Percentiles rank a stretch among this genome's conserved stretches.
phyloP scores from a whole-genome alignment of 805 yeast species.

The Pichia deserticola region DNA sequence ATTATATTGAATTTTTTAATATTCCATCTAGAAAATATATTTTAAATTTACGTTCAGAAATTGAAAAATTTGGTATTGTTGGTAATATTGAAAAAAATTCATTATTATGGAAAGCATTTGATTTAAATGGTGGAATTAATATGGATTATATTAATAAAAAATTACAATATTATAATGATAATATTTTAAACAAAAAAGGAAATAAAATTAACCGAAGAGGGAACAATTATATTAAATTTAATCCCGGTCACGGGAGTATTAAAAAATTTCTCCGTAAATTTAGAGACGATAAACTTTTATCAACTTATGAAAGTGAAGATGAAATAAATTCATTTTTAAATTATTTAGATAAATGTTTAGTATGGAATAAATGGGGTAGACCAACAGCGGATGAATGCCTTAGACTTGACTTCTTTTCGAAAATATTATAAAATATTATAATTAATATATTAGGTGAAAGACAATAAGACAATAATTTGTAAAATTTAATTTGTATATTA shows the following conservation, averaged over 20 bases:
- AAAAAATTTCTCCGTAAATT: conserved; percentile 11
- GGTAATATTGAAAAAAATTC: conserved; percentile 22
- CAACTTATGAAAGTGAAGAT: neutral
- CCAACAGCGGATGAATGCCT: neutral
- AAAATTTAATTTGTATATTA: too few species aligned
- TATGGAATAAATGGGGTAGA: conserved; percentile 32
- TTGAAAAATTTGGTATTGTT: conserved; percentile 32
- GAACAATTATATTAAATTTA: conserved; percentile 11
- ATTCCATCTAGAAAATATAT: conserved; percentile 38
- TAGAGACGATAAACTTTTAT: conserved; percentile 5
- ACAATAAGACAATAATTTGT: too few species aligned
- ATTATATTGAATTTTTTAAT: conserved; percentile 37
- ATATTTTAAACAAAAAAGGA: too few species aligned
- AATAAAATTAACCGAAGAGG: neutral
- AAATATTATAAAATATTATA: too few species aligned
- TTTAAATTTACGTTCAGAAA: conserved; percentile 30
- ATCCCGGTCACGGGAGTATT: conserved; percentile 15
- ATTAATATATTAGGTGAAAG: too few species aligned
- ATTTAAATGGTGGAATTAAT: conserved; percentile 22
- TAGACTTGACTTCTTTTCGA: neutral
- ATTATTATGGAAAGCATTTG: conserved; percentile 32
- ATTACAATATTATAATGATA: conserved; percentile 1
- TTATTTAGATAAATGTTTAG: conserved; percentile 25
- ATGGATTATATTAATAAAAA: conserved; percentile 13
- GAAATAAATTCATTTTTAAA: conserved; percentile 16